Evolutionary conservation across 1,139 yeast genomes (phyloP), one percentile per base, ranked within the genome.

Genomic region (Saccharomyces hybrid): DNA sequence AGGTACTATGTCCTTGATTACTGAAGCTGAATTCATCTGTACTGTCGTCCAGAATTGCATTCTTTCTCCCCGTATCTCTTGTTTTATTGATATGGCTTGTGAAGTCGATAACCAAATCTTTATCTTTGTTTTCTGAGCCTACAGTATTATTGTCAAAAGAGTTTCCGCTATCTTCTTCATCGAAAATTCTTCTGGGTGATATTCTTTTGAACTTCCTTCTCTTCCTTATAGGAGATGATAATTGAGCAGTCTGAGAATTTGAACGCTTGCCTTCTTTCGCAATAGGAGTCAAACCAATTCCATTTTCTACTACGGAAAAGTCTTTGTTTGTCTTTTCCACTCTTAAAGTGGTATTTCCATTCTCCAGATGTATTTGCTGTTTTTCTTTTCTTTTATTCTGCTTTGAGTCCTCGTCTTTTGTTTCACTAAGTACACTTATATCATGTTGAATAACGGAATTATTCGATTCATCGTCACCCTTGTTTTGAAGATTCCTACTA

Each of bases 1-100:
- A 68, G 1, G 61, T 57, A 47, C 65, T 65, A 50, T 63, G 61
- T 1, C 70, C 70, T 27, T 64, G 62, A 6, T 61, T 60, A 53
- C 66, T 65, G 42, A 67, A 68, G 38, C 69, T 63, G 47, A 67
- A 60, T 6, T 65, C 68, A 52, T 67, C 71, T 27, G 59, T 59
- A 50, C 69, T 67, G 49, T 68, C 70, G 49, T 68, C 71, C 23
- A 68, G 48, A 11, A 68, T 57, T 46, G 55, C 59, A 53, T 65
- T 64, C 20, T 58, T 60, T 54, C 63, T 59, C 6, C 60, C 55
- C 9, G 51, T 47, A 11, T 54, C 58, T 53, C 56, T 59, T 11
- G 53, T 57, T 50, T 60, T 61, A 47, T 58, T 53, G 27, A 57
- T 58, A 54, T 63, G 67, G 14, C 57, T 59, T 46, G 58, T 55